phyloP scores from a whole-genome alignment of 305 asterid species.

The Nicotiana rustica region DNA sequence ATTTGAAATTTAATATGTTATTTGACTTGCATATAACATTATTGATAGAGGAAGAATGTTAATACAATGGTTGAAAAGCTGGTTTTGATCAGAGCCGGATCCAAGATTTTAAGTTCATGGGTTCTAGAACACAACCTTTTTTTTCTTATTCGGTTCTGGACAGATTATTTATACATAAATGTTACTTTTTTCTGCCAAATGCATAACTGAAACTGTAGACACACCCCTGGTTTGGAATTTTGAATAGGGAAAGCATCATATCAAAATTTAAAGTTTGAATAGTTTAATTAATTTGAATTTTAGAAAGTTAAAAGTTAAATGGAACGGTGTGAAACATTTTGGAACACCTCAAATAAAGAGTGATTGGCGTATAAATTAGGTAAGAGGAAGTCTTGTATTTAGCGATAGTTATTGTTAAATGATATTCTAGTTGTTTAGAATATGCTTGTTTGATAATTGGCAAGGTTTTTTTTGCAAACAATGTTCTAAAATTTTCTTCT shows the following conservation, averaged over 20 bases:
- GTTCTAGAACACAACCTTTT: too few species aligned
- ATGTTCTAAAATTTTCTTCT: not conserved
- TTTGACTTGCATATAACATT: not conserved
- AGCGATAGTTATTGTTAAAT: not conserved
- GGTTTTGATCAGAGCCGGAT: not conserved
- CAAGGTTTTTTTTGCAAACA: not conserved
- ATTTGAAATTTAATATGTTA: not conserved
- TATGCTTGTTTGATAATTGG: not conserved
- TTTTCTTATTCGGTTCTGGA: too few species aligned
- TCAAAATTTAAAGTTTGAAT: not conserved
- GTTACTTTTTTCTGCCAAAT: too few species aligned
- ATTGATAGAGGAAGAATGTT: not conserved
- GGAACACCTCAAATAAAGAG: not conserved
- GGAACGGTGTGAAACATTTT: not conserved
- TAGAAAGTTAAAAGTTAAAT: not conserved
- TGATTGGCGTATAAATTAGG: not conserved
- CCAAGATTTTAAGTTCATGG: too few species aligned
- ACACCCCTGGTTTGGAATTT: too few species aligned
- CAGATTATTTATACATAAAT: too few species aligned
- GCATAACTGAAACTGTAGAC: too few species aligned
- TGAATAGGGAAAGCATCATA: not conserved
- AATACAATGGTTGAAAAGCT: not conserved
- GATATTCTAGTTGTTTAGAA: not conserved
- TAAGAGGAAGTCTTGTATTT: not conserved
- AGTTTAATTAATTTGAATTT: conserved; percentile 1